Evolutionary conservation across 2,329 filamentous ascomycete species (phyloP), one percentile per base, ranked within the genome.

Genomic region (Lecanosticta acicola): DNA sequence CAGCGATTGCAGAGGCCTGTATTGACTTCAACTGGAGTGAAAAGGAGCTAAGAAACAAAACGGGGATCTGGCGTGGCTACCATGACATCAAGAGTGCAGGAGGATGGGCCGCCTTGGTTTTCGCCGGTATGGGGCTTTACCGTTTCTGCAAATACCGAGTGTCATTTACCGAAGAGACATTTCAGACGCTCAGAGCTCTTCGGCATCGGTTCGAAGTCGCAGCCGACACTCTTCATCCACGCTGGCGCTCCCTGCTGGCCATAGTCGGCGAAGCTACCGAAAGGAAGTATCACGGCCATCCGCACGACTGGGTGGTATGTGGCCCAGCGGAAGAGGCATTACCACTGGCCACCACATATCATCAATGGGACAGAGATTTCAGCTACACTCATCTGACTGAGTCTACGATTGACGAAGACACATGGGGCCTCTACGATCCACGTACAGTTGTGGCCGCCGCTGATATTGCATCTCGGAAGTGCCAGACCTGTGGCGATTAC

Each of bases 111-210:
- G 69, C 74, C 9, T 66, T 80, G 3, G 71, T 79, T 1, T 80
- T 80, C 52, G 72, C 77, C 3, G 76, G 77, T 26, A 75, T 75
- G 63, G 77, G 77, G 1, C 71, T 80, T 11, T 80, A 80, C 59
- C 69, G 77, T 5, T 77, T 79, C 59, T 80, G 76, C 71, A 80
- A 80, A 56, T 80, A 80, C 56, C 71, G 77, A 35, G 71, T 74
- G 1, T 73, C 72, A 3, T 78, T 79, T 55, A 69, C 71, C 34
- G 67, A 69, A 3, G 72, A 74, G 13, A 71, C 75, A 3, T 73
- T 77, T 61, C 65, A 69, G 29, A 69, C 69, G 1, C 63, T 80
- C 4, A 65, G 66, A 13, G 65, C 64, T 24, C 56, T 77, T 7
- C 61, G 67, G 33, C 68, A 71, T 20, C 67, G 73, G 13, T 67